A percentile compares a stretch with the other conserved stretches of the same genome.
These are phyloP conservation scores for Tulasnella sp. DNA, from an alignment of 768 basidiomycete species.

Conservation along the genomic window DNA sequence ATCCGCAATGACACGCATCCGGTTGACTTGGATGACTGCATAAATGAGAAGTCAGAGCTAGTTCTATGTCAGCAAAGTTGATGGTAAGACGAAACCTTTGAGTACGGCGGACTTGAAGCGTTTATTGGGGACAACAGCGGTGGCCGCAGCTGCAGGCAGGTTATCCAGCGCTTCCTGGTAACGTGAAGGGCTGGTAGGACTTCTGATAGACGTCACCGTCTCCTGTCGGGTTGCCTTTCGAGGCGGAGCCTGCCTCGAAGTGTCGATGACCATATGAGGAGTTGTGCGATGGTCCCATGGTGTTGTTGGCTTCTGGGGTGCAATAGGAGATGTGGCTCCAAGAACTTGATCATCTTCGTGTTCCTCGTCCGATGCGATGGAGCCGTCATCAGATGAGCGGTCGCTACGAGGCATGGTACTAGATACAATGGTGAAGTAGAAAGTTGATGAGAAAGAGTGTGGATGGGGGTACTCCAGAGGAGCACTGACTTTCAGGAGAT, in stretches of 20 bases:
- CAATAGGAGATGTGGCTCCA: conserved; percentile 6
- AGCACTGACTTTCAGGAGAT: too few relatives aligned
- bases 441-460: too few relatives aligned
- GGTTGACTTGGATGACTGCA: conserved; percentile 11
- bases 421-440: too few relatives aligned
- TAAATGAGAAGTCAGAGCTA: too few relatives aligned
- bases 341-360: not conserved
- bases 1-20: not conserved
- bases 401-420: too few relatives aligned
- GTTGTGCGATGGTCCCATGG: not conserved
- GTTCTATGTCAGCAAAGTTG: too few relatives aligned
- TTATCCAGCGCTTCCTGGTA: not conserved
- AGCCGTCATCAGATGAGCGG: too few relatives aligned
- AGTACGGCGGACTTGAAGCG: conserved; percentile 1
- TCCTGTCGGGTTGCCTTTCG: not conserved
- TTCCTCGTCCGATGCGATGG: too few relatives aligned
- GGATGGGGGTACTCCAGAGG: too few relatives aligned
- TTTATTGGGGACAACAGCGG: not conserved
- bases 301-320: not conserved
- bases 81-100: too few relatives aligned
- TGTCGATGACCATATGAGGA: not conserved
- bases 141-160: not conserved
- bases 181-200: not conserved
- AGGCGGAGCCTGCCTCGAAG: not conserved
- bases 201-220: not conserved